Evolutionary conservation across 2,329 filamentous ascomycete species (phyloP).

Genomic region (Chaetothyriales sp.): DNA sequence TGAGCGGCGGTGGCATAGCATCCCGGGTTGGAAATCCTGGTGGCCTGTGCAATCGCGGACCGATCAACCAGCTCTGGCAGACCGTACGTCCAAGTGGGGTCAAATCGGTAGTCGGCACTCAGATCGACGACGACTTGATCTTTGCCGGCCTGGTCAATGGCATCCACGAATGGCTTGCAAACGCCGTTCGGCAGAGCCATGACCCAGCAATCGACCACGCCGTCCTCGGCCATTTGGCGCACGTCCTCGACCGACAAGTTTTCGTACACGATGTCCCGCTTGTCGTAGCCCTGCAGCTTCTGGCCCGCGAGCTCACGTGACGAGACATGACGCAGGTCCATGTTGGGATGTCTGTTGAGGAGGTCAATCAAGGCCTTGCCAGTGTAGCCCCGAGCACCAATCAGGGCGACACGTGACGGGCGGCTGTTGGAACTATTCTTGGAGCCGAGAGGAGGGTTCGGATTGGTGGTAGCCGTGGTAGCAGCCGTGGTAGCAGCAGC

Average conservation of each 20-base stretch:
- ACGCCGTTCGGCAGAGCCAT: slow-evolving; percentile 94
- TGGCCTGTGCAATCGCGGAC: slow-evolving; percentile 61
- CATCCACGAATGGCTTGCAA: slow-evolving; percentile 86
- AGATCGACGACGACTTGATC: slow-evolving; percentile 78
- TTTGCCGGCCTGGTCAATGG: slow-evolving; percentile 57
- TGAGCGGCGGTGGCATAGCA: slow-evolving; percentile 93
- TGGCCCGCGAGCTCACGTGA: slow-evolving; percentile 84
- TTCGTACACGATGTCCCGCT: slow-evolving; percentile 84
- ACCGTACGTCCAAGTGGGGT: slow-evolving; percentile 73
- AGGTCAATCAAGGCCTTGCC: slow-evolving; percentile 81
- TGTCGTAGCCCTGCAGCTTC: slow-evolving; percentile 77
- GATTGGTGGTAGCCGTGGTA: slow-evolving; percentile 49
- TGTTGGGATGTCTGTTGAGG: slow-evolving; percentile 72
- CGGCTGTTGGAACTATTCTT: slow-evolving; percentile 74
- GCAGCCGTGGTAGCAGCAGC: slow-evolving; percentile 35
- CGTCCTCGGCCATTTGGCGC: slow-evolving; percentile 65
- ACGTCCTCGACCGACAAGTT: slow-evolving; percentile 80
- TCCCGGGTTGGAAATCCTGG: slow-evolving; percentile 79
- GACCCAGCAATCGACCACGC: slow-evolving; percentile 88
- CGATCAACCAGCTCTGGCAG: slow-evolving; percentile 75
- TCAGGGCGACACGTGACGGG: slow-evolving; percentile 69
- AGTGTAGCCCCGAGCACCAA: slow-evolving; percentile 87
- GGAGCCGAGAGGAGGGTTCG: slow-evolving; percentile 77
- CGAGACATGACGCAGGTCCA: slow-evolving; percentile 83
- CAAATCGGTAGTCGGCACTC: slow-evolving; percentile 92